Percentiles rank a stretch among this genome's conserved stretches.
These are phyloP conservation scores for Paxillus ammoniavirescens DNA, from an alignment of 768 basidiomycete genomes.

Conservation along the genomic window DNA sequence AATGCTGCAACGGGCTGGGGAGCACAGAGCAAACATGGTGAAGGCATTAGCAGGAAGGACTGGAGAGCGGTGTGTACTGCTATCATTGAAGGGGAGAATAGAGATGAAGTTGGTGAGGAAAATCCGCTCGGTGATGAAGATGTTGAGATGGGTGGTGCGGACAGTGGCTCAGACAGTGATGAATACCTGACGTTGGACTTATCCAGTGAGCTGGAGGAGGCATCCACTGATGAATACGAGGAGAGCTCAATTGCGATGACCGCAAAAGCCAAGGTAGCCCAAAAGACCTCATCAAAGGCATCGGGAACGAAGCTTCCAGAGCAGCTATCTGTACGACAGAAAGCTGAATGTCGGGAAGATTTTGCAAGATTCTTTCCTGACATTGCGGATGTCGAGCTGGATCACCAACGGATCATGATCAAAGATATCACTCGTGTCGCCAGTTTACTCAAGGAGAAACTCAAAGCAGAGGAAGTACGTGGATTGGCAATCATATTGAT, in stretches of 20 bases:
- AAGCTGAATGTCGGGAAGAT: slow-evolving; percentile 50
- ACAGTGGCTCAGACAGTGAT: slow-evolving; percentile 32
- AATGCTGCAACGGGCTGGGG: slow-evolving; percentile 78
- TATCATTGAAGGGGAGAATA: slow-evolving; percentile 49
- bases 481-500: neutral
- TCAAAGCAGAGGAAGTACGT: slow-evolving; percentile 73
- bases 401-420: slow-evolving; percentile 56
- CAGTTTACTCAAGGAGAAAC: slow-evolving; percentile 63
- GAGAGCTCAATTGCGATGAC: neutral
- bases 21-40: slow-evolving; percentile 29
- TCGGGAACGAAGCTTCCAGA: slow-evolving; percentile 1
- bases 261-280: slow-evolving; percentile 9
- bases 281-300: slow-evolving; percentile 1
- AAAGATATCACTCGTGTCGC: slow-evolving; percentile 63
- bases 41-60: slow-evolving; percentile 59
- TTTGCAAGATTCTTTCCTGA: slow-evolving; percentile 77
- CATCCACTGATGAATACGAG: slow-evolving; percentile 32
- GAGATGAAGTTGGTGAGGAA: slow-evolving; percentile 23
- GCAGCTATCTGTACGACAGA: slow-evolving; percentile 52
- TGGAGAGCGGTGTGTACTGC: slow-evolving; percentile 82
- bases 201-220: slow-evolving; percentile 24
- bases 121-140: slow-evolving; percentile 12
- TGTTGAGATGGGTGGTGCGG: slow-evolving; percentile 15
- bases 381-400: slow-evolving; percentile 43
- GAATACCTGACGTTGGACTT: slow-evolving; percentile 25